phyloP scores from a whole-genome alignment of 164 flowering plant genomes.

The Piper betle region DNA sequence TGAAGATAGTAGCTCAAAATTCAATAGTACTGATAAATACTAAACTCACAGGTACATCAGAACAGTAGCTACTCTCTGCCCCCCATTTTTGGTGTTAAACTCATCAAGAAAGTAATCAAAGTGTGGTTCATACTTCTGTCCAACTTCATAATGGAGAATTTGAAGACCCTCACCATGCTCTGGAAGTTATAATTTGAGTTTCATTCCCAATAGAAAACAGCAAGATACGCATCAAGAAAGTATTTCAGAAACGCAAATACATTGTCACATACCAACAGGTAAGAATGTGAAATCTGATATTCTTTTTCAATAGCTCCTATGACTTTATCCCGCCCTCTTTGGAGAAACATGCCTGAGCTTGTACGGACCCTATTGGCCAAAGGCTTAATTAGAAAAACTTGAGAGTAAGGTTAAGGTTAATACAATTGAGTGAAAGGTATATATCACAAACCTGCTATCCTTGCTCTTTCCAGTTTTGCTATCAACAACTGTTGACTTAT shows the following conservation, averaged over 20 bases:
- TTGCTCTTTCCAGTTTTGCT: slow-evolving; percentile 69
- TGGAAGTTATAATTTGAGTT: slow-evolving; percentile 17
- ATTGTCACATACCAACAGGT: slow-evolving; percentile 58
- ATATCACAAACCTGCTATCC: slow-evolving; percentile 61
- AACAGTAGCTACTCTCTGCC: slow-evolving; percentile 82
- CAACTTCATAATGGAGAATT: slow-evolving; percentile 85
- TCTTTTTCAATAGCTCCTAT: slow-evolving; percentile 64
- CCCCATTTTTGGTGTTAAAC: slow-evolving; percentile 73
- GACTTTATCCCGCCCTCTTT: slow-evolving; percentile 67
- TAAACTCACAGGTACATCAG: slow-evolving; percentile 78
- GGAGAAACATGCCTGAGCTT: slow-evolving; percentile 83
- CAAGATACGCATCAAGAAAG: neutral
- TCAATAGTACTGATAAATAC: neutral
- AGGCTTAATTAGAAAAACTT: slow-evolving; percentile 3
- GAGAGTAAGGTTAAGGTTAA: neutral
- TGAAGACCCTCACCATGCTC: slow-evolving; percentile 98
- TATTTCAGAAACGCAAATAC: neutral
- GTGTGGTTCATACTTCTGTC: slow-evolving; percentile 91
- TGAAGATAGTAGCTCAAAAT: neutral
- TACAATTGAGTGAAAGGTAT: neutral
- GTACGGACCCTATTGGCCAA: slow-evolving; percentile 61
- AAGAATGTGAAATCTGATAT: slow-evolving; percentile 84
- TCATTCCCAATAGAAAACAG: neutral
- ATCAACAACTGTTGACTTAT: slow-evolving; percentile 85
- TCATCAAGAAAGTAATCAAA: slow-evolving; percentile 82